Evolutionary conservation across 2,329 filamentous ascomycete genomes (phyloP).

Genomic region (Venturia oleaginea): DNA sequence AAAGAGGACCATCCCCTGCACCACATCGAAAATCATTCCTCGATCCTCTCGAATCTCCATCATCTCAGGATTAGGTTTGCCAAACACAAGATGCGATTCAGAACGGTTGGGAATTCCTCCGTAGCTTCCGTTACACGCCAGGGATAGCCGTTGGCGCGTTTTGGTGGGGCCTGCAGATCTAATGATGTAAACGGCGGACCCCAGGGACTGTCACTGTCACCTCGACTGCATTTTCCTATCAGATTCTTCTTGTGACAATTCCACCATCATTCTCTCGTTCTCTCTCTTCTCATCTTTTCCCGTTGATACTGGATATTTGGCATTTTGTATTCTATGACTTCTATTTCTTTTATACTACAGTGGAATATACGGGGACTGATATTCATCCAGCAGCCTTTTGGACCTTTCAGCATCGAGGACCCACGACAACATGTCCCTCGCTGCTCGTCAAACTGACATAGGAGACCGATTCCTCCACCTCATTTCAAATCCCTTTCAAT

Average conservation of each 20-base stretch:
- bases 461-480: constrained; percentile 10
- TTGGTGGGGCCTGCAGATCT: constrained; percentile 2
- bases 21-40: no score
- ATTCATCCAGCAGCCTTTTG: not conserved
- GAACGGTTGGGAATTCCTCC: not conserved
- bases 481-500: constrained; percentile 13
- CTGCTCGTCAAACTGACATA: not conserved
- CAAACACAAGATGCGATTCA: no score
- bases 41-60: no score
- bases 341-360: not conserved
- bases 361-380: not conserved
- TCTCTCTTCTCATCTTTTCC: not conserved
- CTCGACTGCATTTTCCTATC: not conserved
- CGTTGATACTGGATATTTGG: not conserved
- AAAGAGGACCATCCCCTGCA: no score
- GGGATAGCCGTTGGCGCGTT: not conserved
- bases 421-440: not conserved
- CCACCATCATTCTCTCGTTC: not conserved
- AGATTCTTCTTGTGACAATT: not conserved
- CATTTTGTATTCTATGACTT: not conserved
- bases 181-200: not conserved
- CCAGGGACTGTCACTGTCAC: not conserved
- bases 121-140: constrained; percentile 1
- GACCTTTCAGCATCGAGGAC: not conserved
- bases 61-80: no score